Base-by-base conservation (phyloP, 495 filamentous ascomycete species). In the Talaromyces trachyspermus region DNA sequence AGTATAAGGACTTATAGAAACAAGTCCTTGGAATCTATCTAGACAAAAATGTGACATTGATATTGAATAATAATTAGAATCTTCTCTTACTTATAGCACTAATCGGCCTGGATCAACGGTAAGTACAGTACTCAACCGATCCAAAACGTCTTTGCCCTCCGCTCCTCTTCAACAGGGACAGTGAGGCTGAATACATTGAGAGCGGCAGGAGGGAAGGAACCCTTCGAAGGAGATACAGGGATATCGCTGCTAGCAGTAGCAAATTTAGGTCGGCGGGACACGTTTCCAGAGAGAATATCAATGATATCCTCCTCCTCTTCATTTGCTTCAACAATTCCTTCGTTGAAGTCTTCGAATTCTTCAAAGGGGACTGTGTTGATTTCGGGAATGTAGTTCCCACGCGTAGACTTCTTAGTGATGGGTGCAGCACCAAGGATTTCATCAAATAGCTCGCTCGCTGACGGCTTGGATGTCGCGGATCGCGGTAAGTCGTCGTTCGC, bases 401-500 rank as follows among this genome's bases (percentile, higher is more conserved):
- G 70, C 2, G 74, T 72, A 17, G 76, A 75, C 11, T 60, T n/a
- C n/a, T n/a, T n/a, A n/a, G n/a, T 59, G 40, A 69, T 53, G 6
- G 80, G 66, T 52, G 79, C 80, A 47, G 83, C 75, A 18, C 91
- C 91, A 9, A 98, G 76, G 12, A 98, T 69, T 57, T 90, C 79
- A 57, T 95, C 78, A 64, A 97, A 96, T 5, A 98, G 75, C 53
- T 95, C 88, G 55, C 92, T 80, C 5, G 82, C 68, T 1, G 84
- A 80, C 18, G 82, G 81, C 52, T 79, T 74, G 24, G 72, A 65
- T 48, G 59, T 69, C 40, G 76, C 64, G 2, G 81, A 74, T 11
- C 76, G 71, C 5, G 94, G 94, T 3, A 96, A 76, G 25, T 84
- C 76, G 35, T 90, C 81, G 63, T 96, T 97, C 12, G 92, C 92